phyloP scores from a whole-genome alignment of 1,284 basidiomycete genomes.

The Polyporus tsugae region DNA sequence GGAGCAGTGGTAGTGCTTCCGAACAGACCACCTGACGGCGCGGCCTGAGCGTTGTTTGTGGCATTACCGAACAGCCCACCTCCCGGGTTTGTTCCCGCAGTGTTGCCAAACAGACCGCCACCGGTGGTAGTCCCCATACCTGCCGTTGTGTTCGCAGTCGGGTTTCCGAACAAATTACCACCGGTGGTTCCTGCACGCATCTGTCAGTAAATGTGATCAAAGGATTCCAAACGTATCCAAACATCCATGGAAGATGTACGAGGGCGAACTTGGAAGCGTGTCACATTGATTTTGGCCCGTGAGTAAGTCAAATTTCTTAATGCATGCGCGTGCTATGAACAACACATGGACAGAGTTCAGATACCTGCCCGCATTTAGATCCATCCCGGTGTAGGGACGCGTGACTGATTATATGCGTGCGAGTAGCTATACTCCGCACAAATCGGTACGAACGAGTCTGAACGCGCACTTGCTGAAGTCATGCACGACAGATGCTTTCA shows the following conservation, averaged over 20 bases:
- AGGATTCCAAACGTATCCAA: not conserved
- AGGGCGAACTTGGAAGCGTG: not conserved
- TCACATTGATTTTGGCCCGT: not conserved
- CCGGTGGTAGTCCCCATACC: conserved; percentile 17
- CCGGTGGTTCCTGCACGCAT: conserved; percentile 15
- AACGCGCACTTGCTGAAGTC: not conserved
- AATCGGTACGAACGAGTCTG: too few species aligned
- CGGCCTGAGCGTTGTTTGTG: conserved; percentile 22
- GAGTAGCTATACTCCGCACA: not conserved
- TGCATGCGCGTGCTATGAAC: not conserved
- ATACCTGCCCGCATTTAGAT: not conserved
- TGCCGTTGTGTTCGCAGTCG: not conserved
- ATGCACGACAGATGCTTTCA: not conserved
- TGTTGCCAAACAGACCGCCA: conserved; percentile 30
- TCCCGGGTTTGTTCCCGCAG: conserved; percentile 23
- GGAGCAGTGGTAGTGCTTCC: conserved; percentile 24
- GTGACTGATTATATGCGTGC: not conserved
- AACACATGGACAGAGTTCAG: not conserved
- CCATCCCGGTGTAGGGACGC: not conserved
- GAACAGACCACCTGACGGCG: conserved; percentile 33
- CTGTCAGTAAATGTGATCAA: not conserved
- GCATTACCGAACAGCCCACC: conserved; percentile 46
- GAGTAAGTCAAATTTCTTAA: not conserved
- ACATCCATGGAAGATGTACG: not conserved
- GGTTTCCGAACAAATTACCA: conserved; percentile 44